phyloP scores from a whole-genome alignment of 2,329 filamentous ascomycete genomes.

The Colletotrichum graminicola region DNA sequence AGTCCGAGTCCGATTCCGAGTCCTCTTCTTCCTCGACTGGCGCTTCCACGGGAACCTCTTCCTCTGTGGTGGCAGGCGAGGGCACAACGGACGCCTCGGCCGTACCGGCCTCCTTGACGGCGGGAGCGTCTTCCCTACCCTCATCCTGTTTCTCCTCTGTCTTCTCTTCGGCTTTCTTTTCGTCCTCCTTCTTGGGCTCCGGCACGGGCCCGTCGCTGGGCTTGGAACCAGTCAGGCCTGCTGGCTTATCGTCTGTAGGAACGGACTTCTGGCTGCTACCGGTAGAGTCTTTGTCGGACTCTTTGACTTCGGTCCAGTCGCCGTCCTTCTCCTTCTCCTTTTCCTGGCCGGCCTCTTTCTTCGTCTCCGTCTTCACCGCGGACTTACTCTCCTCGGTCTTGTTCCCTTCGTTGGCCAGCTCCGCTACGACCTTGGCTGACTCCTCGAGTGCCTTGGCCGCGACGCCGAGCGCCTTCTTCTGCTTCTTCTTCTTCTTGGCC shows the following conservation, averaged over 20 bases:
- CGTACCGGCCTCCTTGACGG: slow-evolving; percentile 21
- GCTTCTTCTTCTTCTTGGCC: slow-evolving; percentile 45
- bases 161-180: slow-evolving; percentile 15
- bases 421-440: slow-evolving; percentile 42
- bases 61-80: neutral
- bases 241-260: neutral
- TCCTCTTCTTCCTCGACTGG: slow-evolving; percentile 30
- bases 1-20: slow-evolving; percentile 33
- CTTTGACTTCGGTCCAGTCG: slow-evolving; percentile 29
- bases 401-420: slow-evolving; percentile 34
- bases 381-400: slow-evolving; percentile 39
- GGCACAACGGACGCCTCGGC: neutral
- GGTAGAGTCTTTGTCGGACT: slow-evolving; percentile 25
- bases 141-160: slow-evolving; percentile 6
- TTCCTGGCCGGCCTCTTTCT: slow-evolving; percentile 41
- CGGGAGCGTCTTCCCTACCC: slow-evolving; percentile 5
- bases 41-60: slow-evolving; percentile 24
- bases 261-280: slow-evolving; percentile 19
- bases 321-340: slow-evolving; percentile 44
- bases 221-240: slow-evolving; percentile 2
- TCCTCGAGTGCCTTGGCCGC: slow-evolving; percentile 42
- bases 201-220: slow-evolving; percentile 11
- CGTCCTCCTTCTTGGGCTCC: slow-evolving; percentile 29
- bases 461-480: slow-evolving; percentile 27
- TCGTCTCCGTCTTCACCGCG: slow-evolving; percentile 14